Evolutionary conservation across 108 stramenopile species (phyloP).

Genomic region (Cylindrotheca closterium): DNA sequence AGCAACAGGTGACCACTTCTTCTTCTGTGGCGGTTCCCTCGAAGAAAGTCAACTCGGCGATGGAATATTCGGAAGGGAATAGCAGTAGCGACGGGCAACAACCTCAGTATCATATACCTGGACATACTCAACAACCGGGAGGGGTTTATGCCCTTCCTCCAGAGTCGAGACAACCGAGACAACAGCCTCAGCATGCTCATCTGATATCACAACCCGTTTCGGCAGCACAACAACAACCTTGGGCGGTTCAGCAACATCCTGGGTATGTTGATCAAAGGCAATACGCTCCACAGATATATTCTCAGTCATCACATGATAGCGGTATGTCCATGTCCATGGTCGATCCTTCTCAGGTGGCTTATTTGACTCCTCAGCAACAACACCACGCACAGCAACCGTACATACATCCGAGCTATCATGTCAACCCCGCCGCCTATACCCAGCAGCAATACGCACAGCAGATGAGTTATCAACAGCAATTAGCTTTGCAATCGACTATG

Average conservation of each 20-base stretch:
- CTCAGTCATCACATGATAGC: background rate
- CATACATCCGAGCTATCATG: too few species aligned
- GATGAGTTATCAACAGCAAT: slow-evolving; percentile 33
- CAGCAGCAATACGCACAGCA: slow-evolving; percentile 11
- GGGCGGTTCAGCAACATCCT: slow-evolving; percentile 20
- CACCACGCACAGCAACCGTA: too few species aligned
- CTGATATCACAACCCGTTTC: background rate
- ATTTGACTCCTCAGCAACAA: too few species aligned
- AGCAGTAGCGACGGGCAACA: slow-evolving; percentile 28
- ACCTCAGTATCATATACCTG: slow-evolving; percentile 38
- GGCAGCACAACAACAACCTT: slow-evolving; percentile 5
- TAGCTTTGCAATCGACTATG: slow-evolving; percentile 34
- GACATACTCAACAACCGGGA: slow-evolving; percentile 26
- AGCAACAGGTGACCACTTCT: background rate
- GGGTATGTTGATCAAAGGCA: slow-evolving; percentile 4
- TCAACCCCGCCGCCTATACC: too few species aligned
- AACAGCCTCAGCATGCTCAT: slow-evolving; percentile 4
- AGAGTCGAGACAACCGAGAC: slow-evolving; percentile 8
- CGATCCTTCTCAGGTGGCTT: background rate
- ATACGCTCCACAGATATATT: slow-evolving; percentile 1
- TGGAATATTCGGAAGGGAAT: slow-evolving; percentile 29
- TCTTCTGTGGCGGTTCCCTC: background rate
- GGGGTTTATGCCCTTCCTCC: slow-evolving; percentile 1
- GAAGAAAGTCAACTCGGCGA: slow-evolving; percentile 6
- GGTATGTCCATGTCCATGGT: background rate